Evolutionary conservation across 2,329 filamentous ascomycete genomes (phyloP).

Genomic region (Claviceps monticola): DNA sequence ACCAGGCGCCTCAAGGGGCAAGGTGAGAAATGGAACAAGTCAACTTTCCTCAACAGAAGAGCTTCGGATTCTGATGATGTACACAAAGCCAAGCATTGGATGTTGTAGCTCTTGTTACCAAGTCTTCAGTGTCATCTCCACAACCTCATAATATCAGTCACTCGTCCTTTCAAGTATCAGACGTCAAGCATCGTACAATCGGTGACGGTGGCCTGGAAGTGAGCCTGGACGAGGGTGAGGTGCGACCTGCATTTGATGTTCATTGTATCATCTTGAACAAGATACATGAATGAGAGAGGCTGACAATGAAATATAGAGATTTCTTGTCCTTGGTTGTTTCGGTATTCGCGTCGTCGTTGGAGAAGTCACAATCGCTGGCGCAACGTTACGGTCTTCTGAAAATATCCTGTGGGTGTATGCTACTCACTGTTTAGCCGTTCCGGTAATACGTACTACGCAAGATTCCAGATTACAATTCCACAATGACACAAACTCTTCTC

Average conservation of each 20-base stretch:
- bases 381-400: slow-evolving; percentile 38
- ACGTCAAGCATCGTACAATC: slow-evolving; percentile 28
- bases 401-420: slow-evolving; percentile 45
- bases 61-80: neutral
- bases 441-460: slow-evolving; percentile 44
- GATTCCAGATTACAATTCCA: slow-evolving; percentile 40
- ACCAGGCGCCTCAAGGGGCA: neutral
- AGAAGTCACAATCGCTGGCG: slow-evolving; percentile 50
- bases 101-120: neutral
- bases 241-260: slow-evolving; percentile 14
- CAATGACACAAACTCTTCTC: slow-evolving; percentile 33
- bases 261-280: neutral
- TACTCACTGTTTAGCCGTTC: slow-evolving; percentile 55
- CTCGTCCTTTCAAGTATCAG: slow-evolving; percentile 31
- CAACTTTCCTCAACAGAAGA: neutral
- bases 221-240: slow-evolving; percentile 35
- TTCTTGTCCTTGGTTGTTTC: slow-evolving; percentile 55
- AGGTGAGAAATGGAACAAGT: neutral
- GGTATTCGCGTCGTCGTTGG: slow-evolving; percentile 48
- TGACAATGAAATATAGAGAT: slow-evolving; percentile 28
- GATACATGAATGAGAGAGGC: slow-evolving; percentile 7
- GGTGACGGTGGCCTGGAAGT: slow-evolving; percentile 27
- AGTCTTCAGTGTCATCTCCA: neutral
- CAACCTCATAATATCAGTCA: slow-evolving; percentile 18
- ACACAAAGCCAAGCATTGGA: neutral